Evolutionary conservation across 768 basidiomycete species (phyloP).

Genomic region (Rhodosporidiobolus odoratus): DNA sequence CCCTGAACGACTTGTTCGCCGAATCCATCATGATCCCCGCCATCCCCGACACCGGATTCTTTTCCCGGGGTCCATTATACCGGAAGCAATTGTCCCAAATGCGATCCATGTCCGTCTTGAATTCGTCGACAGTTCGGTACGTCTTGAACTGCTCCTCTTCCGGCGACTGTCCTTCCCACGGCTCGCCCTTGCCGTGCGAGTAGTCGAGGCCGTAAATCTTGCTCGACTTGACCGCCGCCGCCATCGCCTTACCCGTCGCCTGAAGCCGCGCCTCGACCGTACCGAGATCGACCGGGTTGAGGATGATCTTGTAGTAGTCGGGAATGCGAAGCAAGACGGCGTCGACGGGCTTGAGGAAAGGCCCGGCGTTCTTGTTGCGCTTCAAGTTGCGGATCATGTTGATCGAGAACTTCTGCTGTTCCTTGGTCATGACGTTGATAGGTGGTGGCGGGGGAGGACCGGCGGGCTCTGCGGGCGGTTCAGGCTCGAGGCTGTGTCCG

Average conservation of each 20-base stretch:
- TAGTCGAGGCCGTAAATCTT: conserved; percentile 32
- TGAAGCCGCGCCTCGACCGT: conserved; percentile 83
- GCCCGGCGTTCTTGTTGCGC: conserved; percentile 72
- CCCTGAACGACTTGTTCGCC: conserved; percentile 82
- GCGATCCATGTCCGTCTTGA: conserved; percentile 74
- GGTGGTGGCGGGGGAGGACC: conserved; percentile 5
- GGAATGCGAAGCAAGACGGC: conserved; percentile 63
- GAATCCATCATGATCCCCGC: conserved; percentile 74
- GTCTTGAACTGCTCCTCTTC: conserved; percentile 45
- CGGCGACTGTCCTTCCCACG: conserved; percentile 40
- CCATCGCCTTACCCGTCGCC: conserved; percentile 42
- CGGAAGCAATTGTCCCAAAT: conserved; percentile 81
- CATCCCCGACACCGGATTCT: conserved; percentile 62
- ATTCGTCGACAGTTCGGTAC: conserved; percentile 71
- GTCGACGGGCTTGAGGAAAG: conserved; percentile 86
- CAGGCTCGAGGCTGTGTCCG: not conserved
- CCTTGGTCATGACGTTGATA: conserved; percentile 51
- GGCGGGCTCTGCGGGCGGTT: not conserved
- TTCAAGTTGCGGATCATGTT: conserved; percentile 74
- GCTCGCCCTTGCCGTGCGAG: conserved; percentile 40
- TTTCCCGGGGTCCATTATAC: conserved; percentile 85
- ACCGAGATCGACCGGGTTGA: conserved; percentile 85
- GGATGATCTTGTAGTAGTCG: conserved; percentile 80
- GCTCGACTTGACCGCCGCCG: conserved; percentile 11
- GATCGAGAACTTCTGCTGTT: conserved; percentile 73